A percentile compares a stretch with the other conserved stretches of the same genome.
Evolutionary conservation across 768 basidiomycete species (phyloP).

Genomic region (Lactifluus piperatus): DNA sequence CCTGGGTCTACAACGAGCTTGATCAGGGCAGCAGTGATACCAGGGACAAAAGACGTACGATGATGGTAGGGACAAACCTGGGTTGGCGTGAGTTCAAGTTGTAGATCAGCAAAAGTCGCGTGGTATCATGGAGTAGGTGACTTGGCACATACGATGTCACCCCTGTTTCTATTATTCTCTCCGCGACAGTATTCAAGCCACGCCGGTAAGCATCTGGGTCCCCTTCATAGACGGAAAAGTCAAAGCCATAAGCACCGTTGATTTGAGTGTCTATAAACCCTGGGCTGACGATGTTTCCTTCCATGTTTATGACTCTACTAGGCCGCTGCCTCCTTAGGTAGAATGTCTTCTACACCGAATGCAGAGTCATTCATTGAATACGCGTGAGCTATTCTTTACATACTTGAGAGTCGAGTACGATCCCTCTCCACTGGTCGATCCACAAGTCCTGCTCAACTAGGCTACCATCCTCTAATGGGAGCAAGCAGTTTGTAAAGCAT

Average conservation of each 20-base stretch:
- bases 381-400: background rate
- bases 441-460: constrained; percentile 69
- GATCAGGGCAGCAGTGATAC: background rate
- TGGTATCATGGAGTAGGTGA: constrained; percentile 19
- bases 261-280: constrained; percentile 85
- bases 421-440: constrained; percentile 68
- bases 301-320: constrained; percentile 53
- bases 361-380: constrained; percentile 1
- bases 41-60: constrained; percentile 39
- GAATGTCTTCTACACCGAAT: constrained; percentile 48
- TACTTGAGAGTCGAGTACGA: constrained; percentile 71
- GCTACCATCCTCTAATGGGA: constrained; percentile 73
- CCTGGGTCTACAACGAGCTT: constrained; percentile 52
- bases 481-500: constrained; percentile 82
- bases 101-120: background rate
- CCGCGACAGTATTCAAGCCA: constrained; percentile 63
- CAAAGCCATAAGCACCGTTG: constrained; percentile 84
- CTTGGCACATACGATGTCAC: constrained; percentile 69
- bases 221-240: constrained; percentile 75
- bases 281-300: constrained; percentile 76
- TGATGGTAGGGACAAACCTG: constrained; percentile 35
- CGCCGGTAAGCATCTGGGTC: constrained; percentile 57
- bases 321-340: constrained; percentile 55
- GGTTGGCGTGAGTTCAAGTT: background rate
- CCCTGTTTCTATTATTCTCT: constrained; percentile 77